Evolutionary conservation across 257 asterid genomes (phyloP), one percentile per base, ranked within the genome.

Genomic region (Solanum peruvianum): DNA sequence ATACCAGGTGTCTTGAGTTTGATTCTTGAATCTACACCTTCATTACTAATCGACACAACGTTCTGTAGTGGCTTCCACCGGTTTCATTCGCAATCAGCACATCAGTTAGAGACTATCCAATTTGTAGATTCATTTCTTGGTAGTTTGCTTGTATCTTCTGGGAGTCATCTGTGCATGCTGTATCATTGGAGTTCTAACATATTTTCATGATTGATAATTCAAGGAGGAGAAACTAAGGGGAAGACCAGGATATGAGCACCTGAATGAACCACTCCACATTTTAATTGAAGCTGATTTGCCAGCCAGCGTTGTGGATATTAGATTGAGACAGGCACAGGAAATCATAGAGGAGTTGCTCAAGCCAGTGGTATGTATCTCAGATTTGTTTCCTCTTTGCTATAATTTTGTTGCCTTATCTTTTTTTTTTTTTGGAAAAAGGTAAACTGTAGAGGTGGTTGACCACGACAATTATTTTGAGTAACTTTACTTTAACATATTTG

Each of bases 251-350:
- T 96, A 96, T 72, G 99, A 96, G 93, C 99, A 96, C 91, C 99
- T 96, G 75, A 94, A 93, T 83, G 99, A 96, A 89, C 97, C 93
- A 72, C 96, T 96, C 85, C 98, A 96, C 89, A 94, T 96, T 87
- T 91, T 96, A 87, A 94, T 96, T 71, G 99, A 96, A 94, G 99
- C 99, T 62, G 98, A 96, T 91, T 92, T 96, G 90, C 99, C 99
- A 9, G 96, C 96, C 89, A 95, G 86, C 41, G 33, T 96, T 41
- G 92, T 95, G 76, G 99, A 96, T 87, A 90, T 94, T 70, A 94
- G 93, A 90, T 93, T 96, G 89, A 92, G 96, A 88, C 99, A 96
- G 89, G 99, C 98, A 21, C 96, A 95, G 86, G 98, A 95, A 89
- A 95, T 95, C 60, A 95, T 96, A 42, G 98, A 94, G 90, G 99